Evolutionary conservation across 2,329 filamentous ascomycete species (phyloP).

Genomic region (Ophiostoma angusticollis): DNA sequence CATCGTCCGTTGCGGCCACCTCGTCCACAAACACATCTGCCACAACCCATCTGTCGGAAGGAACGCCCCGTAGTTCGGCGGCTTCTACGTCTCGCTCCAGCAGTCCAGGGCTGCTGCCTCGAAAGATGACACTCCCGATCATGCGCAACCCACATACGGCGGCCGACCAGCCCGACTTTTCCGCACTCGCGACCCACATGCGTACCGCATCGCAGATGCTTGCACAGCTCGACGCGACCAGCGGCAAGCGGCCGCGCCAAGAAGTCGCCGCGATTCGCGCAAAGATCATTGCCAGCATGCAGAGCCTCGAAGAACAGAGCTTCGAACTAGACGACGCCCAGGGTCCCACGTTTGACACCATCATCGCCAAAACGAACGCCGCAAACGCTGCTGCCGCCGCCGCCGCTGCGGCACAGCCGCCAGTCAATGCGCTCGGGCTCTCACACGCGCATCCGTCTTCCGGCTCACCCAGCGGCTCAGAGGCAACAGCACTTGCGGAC

Average conservation of each 20-base stretch:
- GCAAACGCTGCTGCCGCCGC: conserved; percentile 32
- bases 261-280: conserved; percentile 75
- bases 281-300: conserved; percentile 85
- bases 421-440: not conserved
- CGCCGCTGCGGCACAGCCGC: not conserved
- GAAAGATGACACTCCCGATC: conserved; percentile 47
- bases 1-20: conserved; percentile 48
- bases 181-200: conserved; percentile 76
- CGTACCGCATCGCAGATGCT: conserved; percentile 78
- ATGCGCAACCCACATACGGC: conserved; percentile 37
- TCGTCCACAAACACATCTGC: conserved; percentile 46
- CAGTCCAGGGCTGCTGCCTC: conserved; percentile 42
- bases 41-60: conserved; percentile 51
- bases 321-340: conserved; percentile 64
- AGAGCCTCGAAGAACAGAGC: conserved; percentile 72
- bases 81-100: conserved; percentile 53
- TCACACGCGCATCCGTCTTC: not conserved
- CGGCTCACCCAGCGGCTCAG: not conserved
- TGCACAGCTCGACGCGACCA: conserved; percentile 67
- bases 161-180: conserved; percentile 65
- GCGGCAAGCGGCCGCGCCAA: conserved; percentile 63
- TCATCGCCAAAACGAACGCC: conserved; percentile 60
- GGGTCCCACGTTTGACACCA: conserved; percentile 66
- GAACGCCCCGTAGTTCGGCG: conserved; percentile 57
- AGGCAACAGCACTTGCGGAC: not conserved